Evolutionary conservation across 2,329 filamentous ascomycete species (phyloP), one percentile per base, ranked within the genome.

Genomic region (Pseudogymnoascus destructans): DNA sequence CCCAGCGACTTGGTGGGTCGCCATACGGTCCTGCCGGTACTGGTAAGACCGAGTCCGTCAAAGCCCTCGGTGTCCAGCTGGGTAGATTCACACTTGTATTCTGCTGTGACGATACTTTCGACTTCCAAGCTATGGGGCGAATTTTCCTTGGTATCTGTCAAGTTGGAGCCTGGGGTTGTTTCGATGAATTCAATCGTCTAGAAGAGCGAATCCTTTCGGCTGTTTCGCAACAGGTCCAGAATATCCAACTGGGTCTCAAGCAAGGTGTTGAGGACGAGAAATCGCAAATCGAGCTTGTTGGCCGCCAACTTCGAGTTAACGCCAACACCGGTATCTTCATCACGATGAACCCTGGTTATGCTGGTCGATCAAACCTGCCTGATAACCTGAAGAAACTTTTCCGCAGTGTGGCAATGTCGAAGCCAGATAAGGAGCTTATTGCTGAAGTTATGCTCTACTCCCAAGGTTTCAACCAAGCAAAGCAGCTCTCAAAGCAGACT

Each of bases 381-480:
- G 93, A 99, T 74, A 99, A 99, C 71, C 73, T 99, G 75, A 99
- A 99, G 82, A 99, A 98, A 74, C 78, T 99, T 38, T 99, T 99
- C 82, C 86, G 95, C 70, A 98, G 93, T 68, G 91, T 99, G 57
- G 93, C 93, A 62, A 99, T 99, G 93, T 98, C 93, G 9, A 98
- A 97, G 73, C 93, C 93, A 0, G 95, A 98, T 77, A 98, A 98
- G 73, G 95, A 98, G 72, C 86, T 98, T 59, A 99, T 99, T 73
- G 90, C 93, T 33, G 93, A 99, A 75, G 93, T 99, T 67, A 99
- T 98, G 95, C 82, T 99, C 33, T 99, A 96, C 78, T 98, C 95
- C 0, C 93, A 99, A 72, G 93, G 93, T 68, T 99, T 99, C 78
- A 95, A 89, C 67, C 89, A 95, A 71, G 93, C 93, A 33, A 98